Percentiles rank a stretch among this genome's conserved stretches.
phyloP scores from a whole-genome alignment of 148 eudicot genomes.

The Nepenthes mirabilis region DNA sequence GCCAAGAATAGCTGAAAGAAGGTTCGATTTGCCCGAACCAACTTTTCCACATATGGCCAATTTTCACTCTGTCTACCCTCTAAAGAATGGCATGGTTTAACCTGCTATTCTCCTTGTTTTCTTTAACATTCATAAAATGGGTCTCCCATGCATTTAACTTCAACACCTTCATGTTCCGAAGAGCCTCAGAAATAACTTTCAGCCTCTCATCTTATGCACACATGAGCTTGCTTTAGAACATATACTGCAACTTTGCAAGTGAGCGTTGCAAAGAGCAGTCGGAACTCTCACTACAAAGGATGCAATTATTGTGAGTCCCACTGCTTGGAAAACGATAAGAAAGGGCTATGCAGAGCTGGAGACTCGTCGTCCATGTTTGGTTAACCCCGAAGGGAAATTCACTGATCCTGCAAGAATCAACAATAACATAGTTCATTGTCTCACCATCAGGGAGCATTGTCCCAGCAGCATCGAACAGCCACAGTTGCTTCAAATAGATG shows the following conservation, averaged over 20 bases:
- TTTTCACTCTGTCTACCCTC: conserved; percentile 33
- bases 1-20: conserved; percentile 64
- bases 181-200: conserved; percentile 56
- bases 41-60: conserved; percentile 78
- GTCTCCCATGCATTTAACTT: conserved; percentile 75
- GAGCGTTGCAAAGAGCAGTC: conserved; percentile 57
- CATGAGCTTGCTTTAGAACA: conserved; percentile 62
- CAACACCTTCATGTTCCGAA: conserved; percentile 74
- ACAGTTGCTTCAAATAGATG: conserved; percentile 63
- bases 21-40: conserved; percentile 72
- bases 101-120: conserved; percentile 37
- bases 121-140: conserved; percentile 47
- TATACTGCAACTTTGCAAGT: conserved; percentile 54
- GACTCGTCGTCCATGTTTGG: conserved; percentile 65
- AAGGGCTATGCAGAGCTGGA: conserved; percentile 63
- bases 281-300: conserved; percentile 42
- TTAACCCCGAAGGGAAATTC: conserved; percentile 85
- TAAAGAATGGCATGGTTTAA: conserved; percentile 9
- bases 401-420: conserved; percentile 79
- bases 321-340: conserved; percentile 36
- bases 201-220: conserved; percentile 60
- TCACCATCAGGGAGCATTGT: conserved; percentile 60
- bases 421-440: conserved; percentile 70
- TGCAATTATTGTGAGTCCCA: conserved; percentile 62
- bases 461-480: conserved; percentile 57